Percentiles rank a stretch among this genome's conserved stretches.
Conservation (phyloP, 2,329 filamentous ascomycete species). For the Colletotrichum sp. region DNA sequence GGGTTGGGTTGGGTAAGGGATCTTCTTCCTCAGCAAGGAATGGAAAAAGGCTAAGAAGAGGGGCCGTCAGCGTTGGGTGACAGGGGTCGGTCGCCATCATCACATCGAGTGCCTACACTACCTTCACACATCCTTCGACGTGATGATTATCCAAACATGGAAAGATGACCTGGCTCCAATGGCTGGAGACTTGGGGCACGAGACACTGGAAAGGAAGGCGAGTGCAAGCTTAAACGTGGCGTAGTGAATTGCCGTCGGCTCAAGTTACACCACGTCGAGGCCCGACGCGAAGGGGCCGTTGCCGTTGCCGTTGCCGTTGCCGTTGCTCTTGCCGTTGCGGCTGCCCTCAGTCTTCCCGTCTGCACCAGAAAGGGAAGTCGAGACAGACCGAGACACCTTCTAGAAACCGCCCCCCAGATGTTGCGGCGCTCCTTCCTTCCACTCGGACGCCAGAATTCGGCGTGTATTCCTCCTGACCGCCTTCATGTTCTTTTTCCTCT, state of each 20-base stretch:
- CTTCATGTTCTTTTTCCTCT: conserved; percentile 1
- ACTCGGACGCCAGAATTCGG: background rate
- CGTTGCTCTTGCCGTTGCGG: background rate
- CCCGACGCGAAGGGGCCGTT: background rate
- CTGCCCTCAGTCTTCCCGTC: background rate
- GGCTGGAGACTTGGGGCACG: background rate
- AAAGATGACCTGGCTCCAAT: background rate
- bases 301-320: background rate
- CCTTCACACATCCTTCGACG: background rate
- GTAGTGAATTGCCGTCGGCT: background rate
- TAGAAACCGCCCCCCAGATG: background rate
- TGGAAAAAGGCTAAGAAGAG: conserved; percentile 16
- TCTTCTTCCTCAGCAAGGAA: background rate
- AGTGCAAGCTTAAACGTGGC: background rate
- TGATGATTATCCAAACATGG: background rate
- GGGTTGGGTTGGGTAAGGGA: background rate
- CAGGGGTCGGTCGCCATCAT: background rate
- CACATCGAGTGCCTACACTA: background rate
- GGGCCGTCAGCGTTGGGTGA: conserved; percentile 9
- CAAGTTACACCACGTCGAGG: conserved; percentile 3
- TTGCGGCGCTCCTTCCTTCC: background rate
- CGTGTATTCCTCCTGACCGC: conserved; percentile 5
- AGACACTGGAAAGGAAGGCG: background rate
- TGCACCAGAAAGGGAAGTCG: background rate
- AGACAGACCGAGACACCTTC: background rate